Percentiles rank a stretch among this genome's conserved stretches.
Conservation (phyloP, 2,329 filamentous ascomycete species). For the Myotisia sp. region DNA sequence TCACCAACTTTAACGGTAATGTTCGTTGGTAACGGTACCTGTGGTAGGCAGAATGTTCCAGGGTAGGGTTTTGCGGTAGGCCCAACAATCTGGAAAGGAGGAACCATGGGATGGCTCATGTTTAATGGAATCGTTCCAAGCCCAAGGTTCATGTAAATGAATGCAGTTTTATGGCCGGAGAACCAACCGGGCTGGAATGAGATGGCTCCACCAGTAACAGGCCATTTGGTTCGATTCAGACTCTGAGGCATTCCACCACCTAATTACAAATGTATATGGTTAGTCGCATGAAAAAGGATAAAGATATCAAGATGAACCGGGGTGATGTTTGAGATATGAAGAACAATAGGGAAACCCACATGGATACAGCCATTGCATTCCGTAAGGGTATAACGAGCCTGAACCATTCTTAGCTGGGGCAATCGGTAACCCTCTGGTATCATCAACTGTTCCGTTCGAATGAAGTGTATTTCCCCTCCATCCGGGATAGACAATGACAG, state of each 20-base stretch:
- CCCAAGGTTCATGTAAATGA: conserved; percentile 84
- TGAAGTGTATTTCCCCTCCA: conserved; percentile 78
- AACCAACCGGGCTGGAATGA: conserved; percentile 94
- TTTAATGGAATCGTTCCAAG: conserved; percentile 68
- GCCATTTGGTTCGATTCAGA: conserved; percentile 83
- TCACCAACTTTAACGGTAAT: conserved; percentile 63
- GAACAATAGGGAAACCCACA: too few species aligned
- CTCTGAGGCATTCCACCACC: conserved; percentile 71
- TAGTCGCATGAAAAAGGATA: background rate
- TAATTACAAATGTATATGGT: conserved; percentile 28
- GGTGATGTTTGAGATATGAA: too few species aligned
- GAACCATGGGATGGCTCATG: conserved; percentile 72
- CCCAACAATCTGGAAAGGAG: conserved; percentile 68
- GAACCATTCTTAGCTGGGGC: conserved; percentile 33
- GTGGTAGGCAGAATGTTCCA: conserved; percentile 76
- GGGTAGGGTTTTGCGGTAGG: conserved; percentile 74
- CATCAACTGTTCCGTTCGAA: conserved; percentile 49
- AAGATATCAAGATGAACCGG: background rate
- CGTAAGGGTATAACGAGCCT: conserved; percentile 53
- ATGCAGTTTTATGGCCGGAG: conserved; percentile 65
- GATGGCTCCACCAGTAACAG: conserved; percentile 70
- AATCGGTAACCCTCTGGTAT: conserved; percentile 31
- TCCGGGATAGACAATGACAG: conserved; percentile 72
- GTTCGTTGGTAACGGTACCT: conserved; percentile 67
- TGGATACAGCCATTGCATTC: conserved; percentile 92